A percentile compares a stretch with the other conserved stretches of the same genome.
phyloP scores from a whole-genome alignment of 768 basidiomycete species.

The Suillus weaverae region DNA sequence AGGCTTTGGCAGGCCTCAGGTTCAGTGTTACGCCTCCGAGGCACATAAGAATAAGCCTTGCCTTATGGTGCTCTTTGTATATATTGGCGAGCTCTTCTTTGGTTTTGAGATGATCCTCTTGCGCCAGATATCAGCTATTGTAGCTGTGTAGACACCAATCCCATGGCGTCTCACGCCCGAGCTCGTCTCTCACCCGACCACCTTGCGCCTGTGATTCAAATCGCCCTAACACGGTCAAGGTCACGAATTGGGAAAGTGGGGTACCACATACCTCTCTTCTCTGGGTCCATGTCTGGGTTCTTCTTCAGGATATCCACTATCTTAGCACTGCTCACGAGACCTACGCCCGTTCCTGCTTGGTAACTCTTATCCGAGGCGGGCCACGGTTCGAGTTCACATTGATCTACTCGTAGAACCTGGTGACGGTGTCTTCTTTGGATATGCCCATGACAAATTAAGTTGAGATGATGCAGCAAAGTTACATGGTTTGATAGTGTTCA shows the following conservation, averaged over 20 bases:
- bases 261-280: slow-evolving; percentile 21
- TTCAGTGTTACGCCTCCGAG: neutral
- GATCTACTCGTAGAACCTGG: slow-evolving; percentile 30
- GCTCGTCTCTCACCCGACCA: slow-evolving; percentile 25
- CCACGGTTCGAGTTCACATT: slow-evolving; percentile 37
- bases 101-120: slow-evolving; percentile 32
- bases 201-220: slow-evolving; percentile 35
- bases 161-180: neutral
- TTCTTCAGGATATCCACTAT: slow-evolving; percentile 35
- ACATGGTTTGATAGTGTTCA: neutral
- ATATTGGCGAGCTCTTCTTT: slow-evolving; percentile 27
- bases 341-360: slow-evolving; percentile 33
- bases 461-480: neutral
- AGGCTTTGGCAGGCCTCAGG: slow-evolving; percentile 16
- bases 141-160: slow-evolving; percentile 18
- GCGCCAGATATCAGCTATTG: slow-evolving; percentile 32
- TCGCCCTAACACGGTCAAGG: slow-evolving; percentile 21
- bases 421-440: slow-evolving; percentile 29
- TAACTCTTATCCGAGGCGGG: slow-evolving; percentile 31
- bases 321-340: slow-evolving; percentile 33
- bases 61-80: slow-evolving; percentile 34
- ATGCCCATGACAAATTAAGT: slow-evolving; percentile 22
- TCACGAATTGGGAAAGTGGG: neutral
- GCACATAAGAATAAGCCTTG: slow-evolving; percentile 9
- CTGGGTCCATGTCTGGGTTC: slow-evolving; percentile 31